Percentiles rank a stretch among this genome's conserved stretches.
These are phyloP conservation scores for Luffa aegyptiaca DNA, from an alignment of 306 rosid genomes.

Conservation along the genomic window DNA sequence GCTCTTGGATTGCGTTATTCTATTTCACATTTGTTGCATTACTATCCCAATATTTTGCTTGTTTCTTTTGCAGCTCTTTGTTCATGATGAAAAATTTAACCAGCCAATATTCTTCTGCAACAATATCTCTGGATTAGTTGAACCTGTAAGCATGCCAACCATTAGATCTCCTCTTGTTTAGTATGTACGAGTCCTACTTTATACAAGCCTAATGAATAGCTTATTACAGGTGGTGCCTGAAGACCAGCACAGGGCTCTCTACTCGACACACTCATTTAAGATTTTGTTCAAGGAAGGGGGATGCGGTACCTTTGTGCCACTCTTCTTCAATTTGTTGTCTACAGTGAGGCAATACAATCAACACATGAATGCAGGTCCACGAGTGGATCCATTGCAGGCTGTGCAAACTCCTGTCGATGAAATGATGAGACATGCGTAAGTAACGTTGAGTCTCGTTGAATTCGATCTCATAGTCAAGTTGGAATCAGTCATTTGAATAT, in stretches of 20 bases:
- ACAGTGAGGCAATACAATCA: constrained; percentile 78
- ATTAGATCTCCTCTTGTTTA: constrained; percentile 1
- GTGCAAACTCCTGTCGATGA: constrained; percentile 97
- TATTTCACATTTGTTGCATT: not conserved
- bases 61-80: constrained; percentile 53
- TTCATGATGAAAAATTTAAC: constrained; percentile 77
- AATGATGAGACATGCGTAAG: constrained; percentile 98
- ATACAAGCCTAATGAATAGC: not conserved
- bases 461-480: not conserved
- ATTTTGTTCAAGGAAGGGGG: constrained; percentile 97
- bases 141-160: constrained; percentile 55
- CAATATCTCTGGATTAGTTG: constrained; percentile 86
- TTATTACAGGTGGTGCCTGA: constrained; percentile 68
- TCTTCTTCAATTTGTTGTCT: constrained; percentile 78
- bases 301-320: constrained; percentile 92
- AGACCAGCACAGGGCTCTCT: constrained; percentile 65
- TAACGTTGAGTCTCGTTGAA: not conserved
- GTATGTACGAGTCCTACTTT: not conserved
- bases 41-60: not conserved
- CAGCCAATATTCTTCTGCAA: constrained; percentile 97
- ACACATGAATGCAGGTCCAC: constrained; percentile 30
- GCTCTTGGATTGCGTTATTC: not conserved
- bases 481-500: not conserved
- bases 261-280: constrained; percentile 77
- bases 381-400: constrained; percentile 77